phyloP scores from a whole-genome alignment of 2,329 filamentous ascomycete genomes.

The Botrytis medusae region DNA sequence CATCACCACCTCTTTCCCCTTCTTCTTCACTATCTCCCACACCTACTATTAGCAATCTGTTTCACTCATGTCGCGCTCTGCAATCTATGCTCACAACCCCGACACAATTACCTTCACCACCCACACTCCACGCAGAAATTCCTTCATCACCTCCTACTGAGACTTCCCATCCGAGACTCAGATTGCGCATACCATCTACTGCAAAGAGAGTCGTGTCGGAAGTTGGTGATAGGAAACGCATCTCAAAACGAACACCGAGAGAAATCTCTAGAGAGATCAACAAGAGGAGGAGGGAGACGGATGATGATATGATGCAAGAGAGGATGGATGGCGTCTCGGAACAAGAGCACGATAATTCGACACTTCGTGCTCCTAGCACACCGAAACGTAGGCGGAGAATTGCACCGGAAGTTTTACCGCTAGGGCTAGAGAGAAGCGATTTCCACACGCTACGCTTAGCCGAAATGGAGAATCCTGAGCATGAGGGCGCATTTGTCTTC shows the following conservation, averaged over 20 bases:
- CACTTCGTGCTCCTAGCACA: conserved; percentile 44
- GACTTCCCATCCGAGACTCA: conserved; percentile 49
- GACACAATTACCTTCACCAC: conserved; percentile 54
- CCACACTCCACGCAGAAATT: conserved; percentile 43
- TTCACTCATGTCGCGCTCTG: conserved; percentile 59
- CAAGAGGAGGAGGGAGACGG: conserved; percentile 51
- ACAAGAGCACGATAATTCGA: conserved; percentile 34
- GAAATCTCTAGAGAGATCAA: conserved; percentile 48
- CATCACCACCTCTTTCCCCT: conserved; percentile 56
- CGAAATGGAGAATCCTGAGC: conserved; percentile 20
- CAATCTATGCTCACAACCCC: conserved; percentile 55
- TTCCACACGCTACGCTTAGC: conserved; percentile 52
- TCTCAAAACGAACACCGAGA: conserved; percentile 51
- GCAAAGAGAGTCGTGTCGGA: conserved; percentile 42
- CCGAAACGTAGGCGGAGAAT: conserved; percentile 58
- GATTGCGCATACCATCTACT: conserved; percentile 45
- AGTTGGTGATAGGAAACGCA: conserved; percentile 41
- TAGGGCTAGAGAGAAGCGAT: conserved; percentile 58
- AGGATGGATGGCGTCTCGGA: conserved; percentile 40
- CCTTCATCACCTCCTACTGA: conserved; percentile 25
- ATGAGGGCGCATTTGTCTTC: conserved; percentile 4
- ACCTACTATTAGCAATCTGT: conserved; percentile 53
- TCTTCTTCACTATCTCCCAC: conserved; percentile 52
- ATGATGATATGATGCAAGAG: conserved; percentile 50
- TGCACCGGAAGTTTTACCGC: conserved; percentile 59